These are phyloP conservation scores for Penicillium odoratum DNA, from an alignment of 495 filamentous ascomycete species.

Conservation along the genomic window DNA sequence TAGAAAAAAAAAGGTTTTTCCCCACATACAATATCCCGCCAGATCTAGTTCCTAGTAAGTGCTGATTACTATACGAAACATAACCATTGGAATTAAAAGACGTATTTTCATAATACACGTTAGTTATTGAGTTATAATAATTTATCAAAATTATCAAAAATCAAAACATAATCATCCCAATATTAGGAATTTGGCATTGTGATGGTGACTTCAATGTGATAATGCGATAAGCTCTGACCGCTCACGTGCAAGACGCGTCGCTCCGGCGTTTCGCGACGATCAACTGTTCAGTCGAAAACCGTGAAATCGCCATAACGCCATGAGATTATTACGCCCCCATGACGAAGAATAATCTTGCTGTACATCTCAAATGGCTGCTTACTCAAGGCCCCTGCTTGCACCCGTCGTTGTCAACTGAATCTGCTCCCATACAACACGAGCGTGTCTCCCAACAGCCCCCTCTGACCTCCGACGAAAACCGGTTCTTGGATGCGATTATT, in stretches of 20 bases:
- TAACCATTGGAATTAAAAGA: not conserved
- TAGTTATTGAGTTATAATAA: not conserved
- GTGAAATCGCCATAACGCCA: constrained; percentile 23
- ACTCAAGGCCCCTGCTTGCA: constrained; percentile 40
- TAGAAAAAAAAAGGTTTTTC: constrained; percentile 24
- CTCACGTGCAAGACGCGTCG: constrained; percentile 34
- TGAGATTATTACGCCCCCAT: constrained; percentile 44
- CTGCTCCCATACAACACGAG: constrained; percentile 17
- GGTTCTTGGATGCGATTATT: constrained; percentile 21
- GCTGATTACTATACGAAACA: not conserved
- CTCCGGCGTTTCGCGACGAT: constrained; percentile 17
- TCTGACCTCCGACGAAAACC: constrained; percentile 23
- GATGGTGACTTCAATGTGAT: not conserved
- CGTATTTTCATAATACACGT: not conserved
- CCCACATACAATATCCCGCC: constrained; percentile 16
- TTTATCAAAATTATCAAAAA: not conserved
- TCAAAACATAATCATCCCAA: not conserved
- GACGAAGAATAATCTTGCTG: constrained; percentile 52
- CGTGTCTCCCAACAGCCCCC: constrained; percentile 18
- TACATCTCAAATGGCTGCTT: constrained; percentile 54
- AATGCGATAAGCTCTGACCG: constrained; percentile 15
- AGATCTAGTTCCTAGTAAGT: not conserved
- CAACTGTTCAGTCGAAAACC: constrained; percentile 7
- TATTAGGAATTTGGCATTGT: not conserved
- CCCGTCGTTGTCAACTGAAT: constrained; percentile 32